Conservation (phyloP, 192 early-diverging fungal species). For the Phycomyces blakesleeanus region DNA sequence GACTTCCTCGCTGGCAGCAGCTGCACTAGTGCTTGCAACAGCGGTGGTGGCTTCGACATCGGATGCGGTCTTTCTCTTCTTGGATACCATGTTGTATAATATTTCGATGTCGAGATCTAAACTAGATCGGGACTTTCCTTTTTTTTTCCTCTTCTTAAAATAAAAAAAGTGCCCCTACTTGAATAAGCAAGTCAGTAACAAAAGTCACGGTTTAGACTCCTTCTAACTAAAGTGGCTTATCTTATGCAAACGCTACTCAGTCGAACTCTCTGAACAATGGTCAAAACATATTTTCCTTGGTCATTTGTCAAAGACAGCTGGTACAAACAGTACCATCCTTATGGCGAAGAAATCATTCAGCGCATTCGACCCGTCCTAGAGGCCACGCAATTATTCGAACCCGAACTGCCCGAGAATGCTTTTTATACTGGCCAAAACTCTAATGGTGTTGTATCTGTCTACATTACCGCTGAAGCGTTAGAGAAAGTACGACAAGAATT, state of each 20-base stretch:
- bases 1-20: constrained; percentile 42
- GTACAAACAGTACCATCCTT: not conserved
- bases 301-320: not conserved
- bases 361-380: not conserved
- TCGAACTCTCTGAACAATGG: not conserved
- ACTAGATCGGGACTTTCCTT: not conserved
- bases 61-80: constrained; percentile 18
- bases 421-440: not conserved
- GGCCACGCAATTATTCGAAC: not conserved
- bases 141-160: constrained; percentile 7
- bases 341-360: not conserved
- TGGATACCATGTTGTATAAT: constrained; percentile 3
- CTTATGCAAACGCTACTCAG: not conserved
- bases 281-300: not conserved
- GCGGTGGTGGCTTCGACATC: constrained; percentile 12
- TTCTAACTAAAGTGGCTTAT: not conserved
- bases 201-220: not conserved
- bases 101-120: not conserved
- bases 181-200: constrained; percentile 6
- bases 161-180: not conserved
- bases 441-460: not conserved
- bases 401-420: not conserved
- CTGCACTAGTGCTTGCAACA: constrained; percentile 6
- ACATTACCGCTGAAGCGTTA: not conserved
- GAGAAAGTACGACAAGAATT: not conserved